Base-by-base conservation (phyloP, 768 basidiomycete species). In the Mycena kentingensis region DNA sequence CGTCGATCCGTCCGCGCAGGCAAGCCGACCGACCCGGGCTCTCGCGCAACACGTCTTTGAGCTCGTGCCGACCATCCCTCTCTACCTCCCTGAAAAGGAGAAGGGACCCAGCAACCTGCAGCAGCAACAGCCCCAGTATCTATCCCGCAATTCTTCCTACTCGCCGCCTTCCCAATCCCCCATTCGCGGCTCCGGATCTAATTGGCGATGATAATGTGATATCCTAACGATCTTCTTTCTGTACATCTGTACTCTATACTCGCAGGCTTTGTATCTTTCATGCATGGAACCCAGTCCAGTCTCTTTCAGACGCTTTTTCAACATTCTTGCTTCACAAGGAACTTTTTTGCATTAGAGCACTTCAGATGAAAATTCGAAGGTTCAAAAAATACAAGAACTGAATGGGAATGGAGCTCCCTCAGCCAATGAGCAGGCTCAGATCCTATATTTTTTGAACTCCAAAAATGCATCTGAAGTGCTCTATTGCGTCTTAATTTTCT, bases 21-120 rank as follows among this genome's bases (percentile, higher is more conserved):
- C 76, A 18, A 70, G 70, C 0, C 63, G 48, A 27, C 19, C 66
- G 25, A 61, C 73, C n/a, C 78, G 82, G 16, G 77, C 80, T 18
- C 71, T 84, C 12, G 81, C 81, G 7, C 88, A 89, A 57, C 83
- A 84, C 54, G 85, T 90, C 24, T 86, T 88, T 56, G 87, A 90
- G 67, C 78, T 93, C 21, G 81, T 89, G 10, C 87, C 87, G 4
- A 89, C 87, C 0, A 77, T 88, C 12, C 83, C 84, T 15, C 72
- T 89, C 15, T 88, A 83, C 65, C 77, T 83, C 26, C 79, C 84
- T n/a, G n/a, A n/a, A n/a, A n/a, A n/a, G 48, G 74, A 27, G 22
- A 21, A 48, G 35, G 45, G 19, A 12, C 45, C 43, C 37, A 19
- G 37, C 37, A 38, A 38, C 13, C n/a, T 13, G 8, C 19, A 12